These are phyloP conservation scores for Penicillium herquei DNA, from an alignment of 495 filamentous ascomycete species.

Conservation along the genomic window DNA sequence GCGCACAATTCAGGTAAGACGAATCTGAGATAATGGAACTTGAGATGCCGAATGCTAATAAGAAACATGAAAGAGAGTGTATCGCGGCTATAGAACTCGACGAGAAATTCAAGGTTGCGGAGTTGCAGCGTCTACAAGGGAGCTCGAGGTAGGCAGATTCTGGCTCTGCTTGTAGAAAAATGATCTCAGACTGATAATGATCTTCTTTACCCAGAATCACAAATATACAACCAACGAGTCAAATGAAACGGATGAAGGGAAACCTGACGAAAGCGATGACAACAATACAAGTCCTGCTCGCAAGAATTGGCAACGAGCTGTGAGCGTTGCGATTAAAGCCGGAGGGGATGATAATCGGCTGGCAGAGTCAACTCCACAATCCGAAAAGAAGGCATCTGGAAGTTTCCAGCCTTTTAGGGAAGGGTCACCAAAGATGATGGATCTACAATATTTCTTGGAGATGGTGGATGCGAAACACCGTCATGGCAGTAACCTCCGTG, in stretches of 20 bases:
- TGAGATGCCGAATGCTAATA: neutral
- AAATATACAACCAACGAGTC: constrained; percentile 50
- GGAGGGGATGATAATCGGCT: constrained; percentile 54
- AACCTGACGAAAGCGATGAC: constrained; percentile 34
- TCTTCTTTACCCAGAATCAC: neutral
- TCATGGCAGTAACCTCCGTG: constrained; percentile 79
- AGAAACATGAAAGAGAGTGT: constrained; percentile 52
- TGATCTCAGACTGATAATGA: neutral
- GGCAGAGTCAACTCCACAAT: constrained; percentile 21
- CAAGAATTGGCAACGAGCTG: constrained; percentile 72
- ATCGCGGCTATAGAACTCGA: constrained; percentile 68
- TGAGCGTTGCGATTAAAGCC: constrained; percentile 67
- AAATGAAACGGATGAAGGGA: neutral
- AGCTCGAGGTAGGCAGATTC: constrained; percentile 52
- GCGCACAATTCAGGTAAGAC: constrained; percentile 47
- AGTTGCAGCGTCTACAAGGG: constrained; percentile 65
- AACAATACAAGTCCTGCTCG: constrained; percentile 44
- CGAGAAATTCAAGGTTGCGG: constrained; percentile 62
- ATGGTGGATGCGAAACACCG: constrained; percentile 91
- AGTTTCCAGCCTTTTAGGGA: constrained; percentile 31
- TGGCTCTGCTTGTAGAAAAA: too few relatives aligned
- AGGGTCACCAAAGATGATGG: constrained; percentile 72
- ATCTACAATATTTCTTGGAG: constrained; percentile 85
- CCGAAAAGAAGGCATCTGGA: constrained; percentile 19
- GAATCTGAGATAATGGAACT: neutral